phyloP scores from a whole-genome alignment of 768 basidiomycete species.

The Leccinellum luteum region DNA sequence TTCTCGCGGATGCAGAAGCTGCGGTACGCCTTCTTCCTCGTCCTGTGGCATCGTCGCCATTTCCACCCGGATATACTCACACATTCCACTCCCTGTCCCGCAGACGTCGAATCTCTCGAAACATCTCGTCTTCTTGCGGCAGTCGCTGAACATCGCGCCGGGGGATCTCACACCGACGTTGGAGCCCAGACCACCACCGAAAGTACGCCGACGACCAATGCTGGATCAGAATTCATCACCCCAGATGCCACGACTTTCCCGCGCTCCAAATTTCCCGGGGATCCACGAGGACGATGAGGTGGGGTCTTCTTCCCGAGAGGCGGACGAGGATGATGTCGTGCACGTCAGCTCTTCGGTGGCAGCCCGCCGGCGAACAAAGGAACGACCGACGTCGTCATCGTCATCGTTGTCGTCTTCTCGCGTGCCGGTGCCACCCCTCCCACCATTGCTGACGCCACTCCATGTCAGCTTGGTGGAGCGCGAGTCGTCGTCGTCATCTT shows the following conservation, averaged over 20 bases:
- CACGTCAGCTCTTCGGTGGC: constrained; percentile 35
- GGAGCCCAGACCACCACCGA: constrained; percentile 45
- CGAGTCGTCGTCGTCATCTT: constrained; percentile 22
- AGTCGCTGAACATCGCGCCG: constrained; percentile 50
- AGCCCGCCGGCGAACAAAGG: constrained; percentile 43
- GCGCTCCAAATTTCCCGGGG: constrained; percentile 62
- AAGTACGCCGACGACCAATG: constrained; percentile 49
- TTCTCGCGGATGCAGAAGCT: constrained; percentile 70
- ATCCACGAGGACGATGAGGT: constrained; percentile 70
- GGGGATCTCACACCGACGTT: constrained; percentile 34
- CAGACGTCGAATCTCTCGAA: constrained; percentile 62
- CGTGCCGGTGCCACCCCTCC: constrained; percentile 46
- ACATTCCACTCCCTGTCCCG: constrained; percentile 1
- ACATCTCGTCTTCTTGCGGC: constrained; percentile 62
- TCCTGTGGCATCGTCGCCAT: constrained; percentile 12
- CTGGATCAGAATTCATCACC: constrained; percentile 44
- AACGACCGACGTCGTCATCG: constrained; percentile 36
- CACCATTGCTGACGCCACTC: constrained; percentile 33
- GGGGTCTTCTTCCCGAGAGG: constrained; percentile 34
- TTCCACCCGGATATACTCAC: background rate
- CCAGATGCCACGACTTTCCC: constrained; percentile 55
- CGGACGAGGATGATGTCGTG: constrained; percentile 40
- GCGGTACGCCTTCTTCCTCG: constrained; percentile 50
- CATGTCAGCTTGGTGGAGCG: constrained; percentile 35
- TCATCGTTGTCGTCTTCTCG: constrained; percentile 34